Percentiles rank a stretch among this genome's conserved stretches.
phyloP scores from a whole-genome alignment of 768 basidiomycete species.

The Amanita inopinata region DNA sequence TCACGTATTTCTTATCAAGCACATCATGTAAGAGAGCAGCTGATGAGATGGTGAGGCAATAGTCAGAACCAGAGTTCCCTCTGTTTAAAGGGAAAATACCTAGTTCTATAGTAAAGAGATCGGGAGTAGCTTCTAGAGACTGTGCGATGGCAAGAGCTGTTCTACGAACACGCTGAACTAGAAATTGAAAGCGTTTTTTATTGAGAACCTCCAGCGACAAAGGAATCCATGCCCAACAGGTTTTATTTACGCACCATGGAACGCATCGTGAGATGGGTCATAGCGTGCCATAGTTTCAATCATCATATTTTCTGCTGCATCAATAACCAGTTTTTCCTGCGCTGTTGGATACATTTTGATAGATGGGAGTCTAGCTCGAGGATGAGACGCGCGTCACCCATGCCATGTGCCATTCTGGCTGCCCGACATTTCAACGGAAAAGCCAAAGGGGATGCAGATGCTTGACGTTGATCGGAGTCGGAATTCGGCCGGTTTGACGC shows the following conservation, averaged over 20 bases:
- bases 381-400: too few species aligned
- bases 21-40: slow-evolving; percentile 87
- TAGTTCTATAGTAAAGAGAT: slow-evolving; percentile 72
- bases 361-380: neutral
- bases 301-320: slow-evolving; percentile 63
- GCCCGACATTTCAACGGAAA: neutral
- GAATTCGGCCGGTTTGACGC: neutral
- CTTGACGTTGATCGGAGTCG: neutral
- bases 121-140: slow-evolving; percentile 36
- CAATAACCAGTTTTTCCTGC: slow-evolving; percentile 41
- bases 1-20: slow-evolving; percentile 77
- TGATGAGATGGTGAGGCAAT: slow-evolving; percentile 11
- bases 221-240: slow-evolving; percentile 5
- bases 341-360: slow-evolving; percentile 39
- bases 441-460: neutral
- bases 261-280: slow-evolving; percentile 74
- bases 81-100: slow-evolving; percentile 17
- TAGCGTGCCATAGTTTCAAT: slow-evolving; percentile 62
- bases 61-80: slow-evolving; percentile 3
- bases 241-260: slow-evolving; percentile 47
- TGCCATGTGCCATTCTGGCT: too few species aligned
- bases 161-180: slow-evolving; percentile 76
- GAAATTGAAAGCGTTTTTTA: neutral
- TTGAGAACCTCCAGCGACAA: slow-evolving; percentile 1
- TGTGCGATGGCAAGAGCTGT: slow-evolving; percentile 65